Base-by-base conservation (phyloP, 2,329 filamentous ascomycete species). In the Fusarium sp. region DNA sequence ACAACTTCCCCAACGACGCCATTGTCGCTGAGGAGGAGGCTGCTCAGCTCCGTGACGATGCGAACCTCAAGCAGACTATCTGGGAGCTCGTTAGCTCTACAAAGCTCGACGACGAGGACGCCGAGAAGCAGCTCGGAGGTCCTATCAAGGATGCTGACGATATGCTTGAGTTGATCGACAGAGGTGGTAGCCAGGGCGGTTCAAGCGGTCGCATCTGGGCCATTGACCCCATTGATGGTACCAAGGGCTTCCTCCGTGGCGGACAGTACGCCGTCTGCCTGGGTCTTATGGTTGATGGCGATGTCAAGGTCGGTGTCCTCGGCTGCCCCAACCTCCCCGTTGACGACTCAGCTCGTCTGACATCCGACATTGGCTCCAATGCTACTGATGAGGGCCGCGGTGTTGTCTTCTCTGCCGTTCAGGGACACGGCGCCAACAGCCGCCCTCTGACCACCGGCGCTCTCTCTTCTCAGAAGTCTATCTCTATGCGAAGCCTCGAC, bases 211-310 rank as follows among this genome's bases (percentile, higher is more conserved):
- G 96, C 71, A 93, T 98, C 79, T 99, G 96, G 96, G 92, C 95
- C 40, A 89, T 99, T 59, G 96, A 99, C 80, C 96, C 96, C 62
- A 97, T 99, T 67, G 96, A 99, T 80, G 96, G 96, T 71, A 99
- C 96, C 55, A 97, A 97, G 83, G 97, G 96, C 31, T 99, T 99
- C 83, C 84, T 99, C 64, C 89, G 97, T 67, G 96, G 96, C 54
- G 97, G 94, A 38, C 96, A 99, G 83, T 99, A 99, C 78, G 97
- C 96, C 57, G 94, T 99, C 55, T 97, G 95, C 78, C 87, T 99
- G 7, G 96, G 88, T 36, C 85, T 99, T 74, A 91, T 99, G 82
- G 92, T 97, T 30, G 94, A 98, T 76, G 96, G 95, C 54, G 89
- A 97, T 73, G 94, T 98, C 74, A 93, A 94, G 79, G 93, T 97